Evolutionary conservation across 768 basidiomycete genomes (phyloP).

Genomic region (Rhodotorula diobovata): DNA sequence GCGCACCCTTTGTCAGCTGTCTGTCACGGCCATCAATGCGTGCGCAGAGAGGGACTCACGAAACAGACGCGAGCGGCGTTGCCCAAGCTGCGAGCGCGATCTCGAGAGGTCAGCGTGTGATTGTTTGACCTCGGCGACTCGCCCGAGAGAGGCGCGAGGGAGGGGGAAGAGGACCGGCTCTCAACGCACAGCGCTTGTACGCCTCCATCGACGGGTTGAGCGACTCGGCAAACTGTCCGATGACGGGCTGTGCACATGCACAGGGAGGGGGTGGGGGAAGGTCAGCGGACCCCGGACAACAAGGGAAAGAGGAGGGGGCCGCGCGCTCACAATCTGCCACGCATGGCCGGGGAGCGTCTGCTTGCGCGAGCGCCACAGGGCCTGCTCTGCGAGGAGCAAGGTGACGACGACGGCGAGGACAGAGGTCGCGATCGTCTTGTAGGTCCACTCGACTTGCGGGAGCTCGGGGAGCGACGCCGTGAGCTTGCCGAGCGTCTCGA

Average conservation of each 20-base stretch:
- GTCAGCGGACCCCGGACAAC: too few species aligned
- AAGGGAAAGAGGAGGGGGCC: not conserved
- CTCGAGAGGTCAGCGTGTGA: slow-evolving; percentile 1
- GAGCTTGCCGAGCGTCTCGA: slow-evolving; percentile 7
- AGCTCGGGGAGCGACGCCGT: slow-evolving; percentile 2
- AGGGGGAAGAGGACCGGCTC: too few species aligned
- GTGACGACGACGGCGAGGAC: slow-evolving; percentile 59
- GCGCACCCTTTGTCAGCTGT: not conserved
- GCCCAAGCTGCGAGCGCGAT: slow-evolving; percentile 66
- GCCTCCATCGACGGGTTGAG: slow-evolving; percentile 83
- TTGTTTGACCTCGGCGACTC: not conserved
- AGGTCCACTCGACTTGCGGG: slow-evolving; percentile 4
- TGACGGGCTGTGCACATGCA: slow-evolving; percentile 62
- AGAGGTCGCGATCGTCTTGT: slow-evolving; percentile 15
- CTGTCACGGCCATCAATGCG: not conserved
- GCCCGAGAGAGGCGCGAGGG: not conserved
- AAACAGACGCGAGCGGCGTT: slow-evolving; percentile 78
- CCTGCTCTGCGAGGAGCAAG: slow-evolving; percentile 80
- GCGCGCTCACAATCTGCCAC: slow-evolving; percentile 36
- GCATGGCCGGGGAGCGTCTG: slow-evolving; percentile 67
- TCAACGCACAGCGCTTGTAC: slow-evolving; percentile 60
- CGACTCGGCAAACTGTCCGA: slow-evolving; percentile 88
- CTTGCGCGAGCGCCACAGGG: slow-evolving; percentile 84
- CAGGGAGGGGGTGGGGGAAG: not conserved
- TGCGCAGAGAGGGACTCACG: slow-evolving; percentile 45